A percentile compares a stretch with the other conserved stretches of the same genome.
Conservation (phyloP, 1,139 yeast genomes). For the Geotrichum citri-aurantii region DNA sequence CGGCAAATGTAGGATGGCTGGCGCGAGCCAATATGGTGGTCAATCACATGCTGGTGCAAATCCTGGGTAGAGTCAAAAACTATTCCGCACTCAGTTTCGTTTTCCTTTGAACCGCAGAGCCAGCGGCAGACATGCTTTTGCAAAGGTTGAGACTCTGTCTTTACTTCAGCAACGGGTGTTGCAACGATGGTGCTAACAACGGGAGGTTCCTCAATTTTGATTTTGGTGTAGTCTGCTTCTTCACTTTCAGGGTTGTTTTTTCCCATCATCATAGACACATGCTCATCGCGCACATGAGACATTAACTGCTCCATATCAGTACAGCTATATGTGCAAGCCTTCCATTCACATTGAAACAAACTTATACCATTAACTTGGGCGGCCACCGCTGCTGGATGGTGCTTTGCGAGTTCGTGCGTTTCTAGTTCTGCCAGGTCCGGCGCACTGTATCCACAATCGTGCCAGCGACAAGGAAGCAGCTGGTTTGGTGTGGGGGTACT, state of each 20-base stretch:
- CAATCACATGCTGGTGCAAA: conserved; percentile 63
- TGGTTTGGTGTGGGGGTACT: conserved; percentile 12
- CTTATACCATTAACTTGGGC: conserved; percentile 18
- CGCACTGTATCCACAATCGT: conserved; percentile 29
- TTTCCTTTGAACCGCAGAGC: conserved; percentile 32
- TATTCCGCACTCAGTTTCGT: conserved; percentile 42
- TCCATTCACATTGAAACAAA: conserved; percentile 62
- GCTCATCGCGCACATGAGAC: conserved; percentile 55
- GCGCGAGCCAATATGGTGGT: conserved; percentile 68
- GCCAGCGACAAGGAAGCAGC: conserved; percentile 31
- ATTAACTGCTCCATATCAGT: conserved; percentile 49
- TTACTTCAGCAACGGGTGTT: background rate
- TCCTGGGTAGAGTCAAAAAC: conserved; percentile 50
- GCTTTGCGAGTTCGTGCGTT: conserved; percentile 43
- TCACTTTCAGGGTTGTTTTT: background rate
- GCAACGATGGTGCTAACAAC: background rate
- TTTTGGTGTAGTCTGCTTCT: background rate
- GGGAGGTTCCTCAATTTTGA: background rate
- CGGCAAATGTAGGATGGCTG: conserved; percentile 61
- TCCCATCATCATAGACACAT: conserved; percentile 32
- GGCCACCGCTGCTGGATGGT: conserved; percentile 41
- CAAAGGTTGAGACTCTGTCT: background rate
- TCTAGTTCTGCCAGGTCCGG: conserved; percentile 23
- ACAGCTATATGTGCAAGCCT: conserved; percentile 54
- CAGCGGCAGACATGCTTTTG: conserved; percentile 42